Evolutionary conservation across 306 rosid genomes (phyloP), one percentile per base, ranked within the genome.

Genomic region (Quercus variabilis): DNA sequence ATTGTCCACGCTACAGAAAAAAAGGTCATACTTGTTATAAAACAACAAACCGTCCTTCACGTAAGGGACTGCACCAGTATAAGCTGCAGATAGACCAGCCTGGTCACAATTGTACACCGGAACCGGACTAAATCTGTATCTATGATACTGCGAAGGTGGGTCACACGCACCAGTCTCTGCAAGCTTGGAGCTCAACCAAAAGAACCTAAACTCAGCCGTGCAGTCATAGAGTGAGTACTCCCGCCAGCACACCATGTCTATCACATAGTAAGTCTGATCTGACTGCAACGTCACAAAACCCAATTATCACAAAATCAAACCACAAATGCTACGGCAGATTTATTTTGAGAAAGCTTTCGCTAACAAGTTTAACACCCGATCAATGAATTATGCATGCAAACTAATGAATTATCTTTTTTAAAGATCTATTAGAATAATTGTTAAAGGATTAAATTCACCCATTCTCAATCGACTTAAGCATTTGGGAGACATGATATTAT

Each of bases 171-270:
- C 93, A 0, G 87, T 85, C 82, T 95, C 99, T 1, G 76, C 90
- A 57, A 95, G 96, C 91, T 95, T 95, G 19, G 97, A 89, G 52
- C 82, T 85, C 84, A 91, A 80, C 99, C 99, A 92, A 80, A 89
- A 91, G 55, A 91, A 92, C 84, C 99, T 78, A 77, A 92, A 95
- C 82, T 95, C 99, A 0, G 97, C 83, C 0, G 90, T 73, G 74
- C 98, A 95, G 78, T 91, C 97, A 6, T 83, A 90, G 23, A 90
- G 90, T 5, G 98, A 90, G 89, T 91, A 91, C 46, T 89, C 93
- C 35, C 88, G 88, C 98, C 99, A 95, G 81, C 99, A 95, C 82
- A 95, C 79, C 97, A 95, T 90, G 87, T 95, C 99, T 75, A 92
- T 85, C 57, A 92, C 96, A 30, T 91, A 92, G 91, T 95, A 95